Conservation (phyloP, 2,329 filamentous ascomycete genomes). For the Colletotrichum cereale region DNA sequence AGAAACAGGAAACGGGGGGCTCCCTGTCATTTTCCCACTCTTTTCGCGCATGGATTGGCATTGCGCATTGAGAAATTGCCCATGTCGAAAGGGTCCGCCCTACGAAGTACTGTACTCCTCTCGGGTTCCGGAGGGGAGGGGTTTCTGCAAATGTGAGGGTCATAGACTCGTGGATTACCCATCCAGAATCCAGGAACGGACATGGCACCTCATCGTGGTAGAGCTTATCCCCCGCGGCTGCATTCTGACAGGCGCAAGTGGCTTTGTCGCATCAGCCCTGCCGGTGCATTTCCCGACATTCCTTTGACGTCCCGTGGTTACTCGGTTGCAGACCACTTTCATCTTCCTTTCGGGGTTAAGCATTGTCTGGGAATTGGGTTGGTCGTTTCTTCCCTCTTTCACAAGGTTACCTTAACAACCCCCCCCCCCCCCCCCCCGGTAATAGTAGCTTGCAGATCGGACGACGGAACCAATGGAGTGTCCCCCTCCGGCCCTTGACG, state of each 20-base stretch:
- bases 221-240: neutral
- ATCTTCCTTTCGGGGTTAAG: neutral
- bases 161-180: conserved; percentile 18
- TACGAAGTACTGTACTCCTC: neutral
- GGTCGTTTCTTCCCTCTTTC: neutral
- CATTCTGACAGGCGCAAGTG: neutral
- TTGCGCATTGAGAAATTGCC: conserved; percentile 8
- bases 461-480: conserved; percentile 17
- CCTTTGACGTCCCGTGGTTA: too few species aligned
- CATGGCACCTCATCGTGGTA: neutral
- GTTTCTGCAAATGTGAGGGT: conserved; percentile 1
- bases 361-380: neutral
- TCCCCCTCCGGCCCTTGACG: conserved; percentile 11
- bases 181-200: neutral
- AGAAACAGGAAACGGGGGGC: neutral
- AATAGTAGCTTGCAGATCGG: conserved; percentile 14
- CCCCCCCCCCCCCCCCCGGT: too few species aligned
- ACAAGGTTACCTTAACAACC: neutral
- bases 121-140: neutral
- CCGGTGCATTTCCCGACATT: neutral
- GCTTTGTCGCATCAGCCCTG: neutral
- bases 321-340: neutral
- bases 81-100: conserved; percentile 9
- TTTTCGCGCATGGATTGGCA: conserved; percentile 4
- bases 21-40: neutral